These are phyloP conservation scores for Flammula alnicola DNA, from an alignment of 1,284 basidiomycete genomes.

Conservation along the genomic window DNA sequence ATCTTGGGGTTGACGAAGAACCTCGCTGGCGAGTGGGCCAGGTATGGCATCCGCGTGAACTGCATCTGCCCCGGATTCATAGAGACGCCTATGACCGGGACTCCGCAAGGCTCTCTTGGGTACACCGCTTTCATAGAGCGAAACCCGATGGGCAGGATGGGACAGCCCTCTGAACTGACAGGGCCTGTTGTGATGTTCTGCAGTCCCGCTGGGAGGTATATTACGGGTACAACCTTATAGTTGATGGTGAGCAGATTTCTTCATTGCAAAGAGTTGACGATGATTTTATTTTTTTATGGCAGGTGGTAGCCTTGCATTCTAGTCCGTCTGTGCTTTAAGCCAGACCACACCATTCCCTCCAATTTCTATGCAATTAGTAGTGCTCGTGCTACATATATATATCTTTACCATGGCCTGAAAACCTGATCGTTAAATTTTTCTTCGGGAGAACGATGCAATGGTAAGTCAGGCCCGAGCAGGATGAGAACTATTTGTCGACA, in stretches of 20 bases:
- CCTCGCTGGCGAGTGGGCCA: constrained; percentile 46
- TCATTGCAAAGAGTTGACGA: not conserved
- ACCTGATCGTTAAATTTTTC: no score
- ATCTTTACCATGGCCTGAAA: no score
- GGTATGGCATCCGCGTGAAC: constrained; percentile 47
- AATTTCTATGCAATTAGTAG: no score
- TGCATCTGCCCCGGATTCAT: constrained; percentile 50
- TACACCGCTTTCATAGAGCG: constrained; percentile 39
- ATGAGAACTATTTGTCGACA: no score
- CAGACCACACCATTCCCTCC: no score
- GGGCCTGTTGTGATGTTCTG: constrained; percentile 45
- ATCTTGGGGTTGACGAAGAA: constrained; percentile 36
- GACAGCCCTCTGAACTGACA: constrained; percentile 42
- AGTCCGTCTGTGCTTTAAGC: no score
- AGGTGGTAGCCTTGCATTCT: constrained; percentile 4
- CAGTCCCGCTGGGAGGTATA: constrained; percentile 45
- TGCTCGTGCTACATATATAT: no score
- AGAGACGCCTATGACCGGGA: constrained; percentile 46
- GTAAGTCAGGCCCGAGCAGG: no score
- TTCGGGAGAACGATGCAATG: no score
- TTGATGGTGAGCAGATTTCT: constrained; percentile 39
- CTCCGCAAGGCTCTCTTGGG: constrained; percentile 33
- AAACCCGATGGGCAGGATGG: constrained; percentile 49
- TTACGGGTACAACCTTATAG: constrained; percentile 45
- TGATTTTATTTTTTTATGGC: not conserved